These are phyloP conservation scores for Trypanosoma avium DNA, from an alignment of 208 protist genomes.

Conservation along the genomic window DNA sequence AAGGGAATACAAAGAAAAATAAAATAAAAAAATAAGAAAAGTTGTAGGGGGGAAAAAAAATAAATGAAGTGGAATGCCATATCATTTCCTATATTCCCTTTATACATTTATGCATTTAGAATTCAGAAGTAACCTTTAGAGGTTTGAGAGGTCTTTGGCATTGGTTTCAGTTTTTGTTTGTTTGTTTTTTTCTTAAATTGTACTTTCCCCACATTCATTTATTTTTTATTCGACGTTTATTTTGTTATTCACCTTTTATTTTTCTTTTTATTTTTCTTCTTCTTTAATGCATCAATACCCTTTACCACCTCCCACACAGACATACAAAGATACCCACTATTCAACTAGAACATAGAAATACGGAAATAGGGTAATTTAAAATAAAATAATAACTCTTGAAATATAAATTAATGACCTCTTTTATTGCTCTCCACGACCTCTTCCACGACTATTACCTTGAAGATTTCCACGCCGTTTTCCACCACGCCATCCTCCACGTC, in stretches of 20 bases:
- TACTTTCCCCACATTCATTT: no score
- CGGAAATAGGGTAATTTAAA: background rate
- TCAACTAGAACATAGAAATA: background rate
- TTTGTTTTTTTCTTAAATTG: no score
- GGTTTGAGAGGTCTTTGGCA: no score
- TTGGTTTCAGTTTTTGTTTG: no score
- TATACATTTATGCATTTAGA: no score
- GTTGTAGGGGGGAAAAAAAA: constrained; percentile 10
- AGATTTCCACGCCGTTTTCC: background rate
- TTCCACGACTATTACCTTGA: background rate
- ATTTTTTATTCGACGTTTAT: no score
- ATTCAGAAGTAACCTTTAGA: no score
- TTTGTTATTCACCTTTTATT: background rate
- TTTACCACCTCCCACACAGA: background rate
- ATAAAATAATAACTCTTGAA: background rate
- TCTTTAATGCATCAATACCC: background rate
- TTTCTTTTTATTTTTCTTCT: background rate
- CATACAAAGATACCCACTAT: background rate
- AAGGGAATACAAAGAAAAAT: constrained; percentile 9
- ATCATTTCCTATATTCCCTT: background rate
- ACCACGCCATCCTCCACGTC: constrained; percentile 16
- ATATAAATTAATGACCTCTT: background rate
- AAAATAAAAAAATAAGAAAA: constrained; percentile 20
- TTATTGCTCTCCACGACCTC: constrained; percentile 9
- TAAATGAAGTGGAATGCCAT: constrained; percentile 5